Conservation (phyloP, 2,329 filamentous ascomycete genomes). For the Cytospora chrysosperma region DNA sequence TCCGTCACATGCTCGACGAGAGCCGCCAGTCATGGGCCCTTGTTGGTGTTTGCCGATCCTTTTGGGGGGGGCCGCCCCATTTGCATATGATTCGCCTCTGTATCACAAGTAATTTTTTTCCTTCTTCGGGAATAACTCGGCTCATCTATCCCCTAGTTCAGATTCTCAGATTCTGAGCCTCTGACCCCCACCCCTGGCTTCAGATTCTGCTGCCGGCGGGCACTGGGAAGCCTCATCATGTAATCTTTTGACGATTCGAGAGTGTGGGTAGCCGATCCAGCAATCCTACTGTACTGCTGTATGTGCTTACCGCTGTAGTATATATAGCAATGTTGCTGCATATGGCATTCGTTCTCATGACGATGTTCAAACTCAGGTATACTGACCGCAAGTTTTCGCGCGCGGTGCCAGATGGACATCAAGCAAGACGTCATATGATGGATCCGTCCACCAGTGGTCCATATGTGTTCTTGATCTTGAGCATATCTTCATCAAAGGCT, state of each 20-base stretch:
- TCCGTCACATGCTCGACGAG: slow-evolving; percentile 22
- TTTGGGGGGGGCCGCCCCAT: not conserved
- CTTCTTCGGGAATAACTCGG: not conserved
- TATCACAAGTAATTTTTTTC: slow-evolving; percentile 26
- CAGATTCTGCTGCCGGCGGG: not conserved
- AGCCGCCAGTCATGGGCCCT: slow-evolving; percentile 18
- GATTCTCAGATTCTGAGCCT: not conserved
- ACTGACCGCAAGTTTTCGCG: not conserved
- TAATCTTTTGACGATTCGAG: too few relatives aligned
- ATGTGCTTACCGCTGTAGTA: too few relatives aligned
- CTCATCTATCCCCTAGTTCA: too few relatives aligned
- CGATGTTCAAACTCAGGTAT: slow-evolving; percentile 11
- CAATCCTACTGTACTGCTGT: not conserved
- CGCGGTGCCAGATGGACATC: not conserved
- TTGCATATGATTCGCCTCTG: slow-evolving; percentile 18
- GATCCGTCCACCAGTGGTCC: too few relatives aligned
- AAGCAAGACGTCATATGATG: too few relatives aligned
- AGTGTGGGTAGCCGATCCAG: not conserved
- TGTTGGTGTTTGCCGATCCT: slow-evolving; percentile 1
- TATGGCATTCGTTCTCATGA: slow-evolving; percentile 5
- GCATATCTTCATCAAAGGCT: too few relatives aligned
- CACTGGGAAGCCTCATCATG: too few relatives aligned
- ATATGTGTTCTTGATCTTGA: too few relatives aligned
- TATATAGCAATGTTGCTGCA: slow-evolving; percentile 4
- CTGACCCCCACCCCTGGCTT: too few relatives aligned